Evolutionary conservation across 1,284 basidiomycete genomes (phyloP).

Genomic region (Puccinia novopanici): DNA sequence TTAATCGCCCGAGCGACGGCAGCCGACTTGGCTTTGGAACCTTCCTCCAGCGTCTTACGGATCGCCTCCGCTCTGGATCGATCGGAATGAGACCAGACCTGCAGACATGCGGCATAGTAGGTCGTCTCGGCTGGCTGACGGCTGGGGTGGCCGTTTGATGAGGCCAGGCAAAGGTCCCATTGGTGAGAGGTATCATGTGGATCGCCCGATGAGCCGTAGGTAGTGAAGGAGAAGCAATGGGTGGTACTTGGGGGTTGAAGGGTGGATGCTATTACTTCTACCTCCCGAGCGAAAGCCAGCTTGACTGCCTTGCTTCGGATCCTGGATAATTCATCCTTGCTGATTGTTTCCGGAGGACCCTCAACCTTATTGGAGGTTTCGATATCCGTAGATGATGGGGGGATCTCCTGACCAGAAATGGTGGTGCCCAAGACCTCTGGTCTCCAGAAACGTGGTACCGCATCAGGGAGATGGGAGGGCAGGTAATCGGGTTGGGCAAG

Average conservation of each 20-base stretch:
- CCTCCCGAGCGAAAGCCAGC: slow-evolving; percentile 80
- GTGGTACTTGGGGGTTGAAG: slow-evolving; percentile 86
- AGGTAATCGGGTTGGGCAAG: slow-evolving; percentile 82
- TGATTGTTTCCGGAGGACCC: neutral
- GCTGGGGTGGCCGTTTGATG: slow-evolving; percentile 20
- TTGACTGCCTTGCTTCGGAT: slow-evolving; percentile 88
- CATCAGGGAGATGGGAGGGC: slow-evolving; percentile 82
- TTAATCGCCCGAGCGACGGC: slow-evolving; percentile 54
- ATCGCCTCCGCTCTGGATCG: slow-evolving; percentile 68
- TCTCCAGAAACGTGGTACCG: slow-evolving; percentile 88
- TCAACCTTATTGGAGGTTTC: slow-evolving; percentile 26
- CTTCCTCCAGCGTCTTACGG: slow-evolving; percentile 50
- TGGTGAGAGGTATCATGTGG: neutral
- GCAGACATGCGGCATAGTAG: slow-evolving; percentile 85
- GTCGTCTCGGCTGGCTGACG: slow-evolving; percentile 60
- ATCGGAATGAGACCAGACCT: slow-evolving; percentile 91
- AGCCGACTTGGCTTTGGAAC: slow-evolving; percentile 40
- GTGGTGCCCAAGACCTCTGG: slow-evolving; percentile 89
- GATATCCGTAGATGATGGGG: slow-evolving; percentile 54
- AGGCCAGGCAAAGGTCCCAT: slow-evolving; percentile 26
- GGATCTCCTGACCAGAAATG: slow-evolving; percentile 61
- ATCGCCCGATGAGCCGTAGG: slow-evolving; percentile 53
- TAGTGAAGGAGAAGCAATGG: slow-evolving; percentile 80
- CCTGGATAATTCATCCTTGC: slow-evolving; percentile 69
- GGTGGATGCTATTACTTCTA: slow-evolving; percentile 89